These are phyloP conservation scores for Wickerhamomyces pijperi DNA, from an alignment of 805 yeast species.

Conservation along the genomic window DNA sequence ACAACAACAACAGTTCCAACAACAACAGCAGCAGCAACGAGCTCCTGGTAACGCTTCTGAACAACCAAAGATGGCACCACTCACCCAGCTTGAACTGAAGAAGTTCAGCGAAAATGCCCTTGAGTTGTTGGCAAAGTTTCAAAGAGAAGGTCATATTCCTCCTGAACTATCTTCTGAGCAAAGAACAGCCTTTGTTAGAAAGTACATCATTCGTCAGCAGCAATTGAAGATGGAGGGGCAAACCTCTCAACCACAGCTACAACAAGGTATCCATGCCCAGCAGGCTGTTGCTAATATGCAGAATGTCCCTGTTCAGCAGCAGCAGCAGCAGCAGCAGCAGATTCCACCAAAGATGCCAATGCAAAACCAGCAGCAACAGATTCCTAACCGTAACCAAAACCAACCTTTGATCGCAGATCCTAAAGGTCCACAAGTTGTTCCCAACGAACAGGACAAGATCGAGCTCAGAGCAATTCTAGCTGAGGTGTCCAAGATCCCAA, in stretches of 20 bases:
- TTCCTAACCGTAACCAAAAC: slow-evolving; percentile 1
- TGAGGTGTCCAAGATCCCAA: slow-evolving; percentile 58
- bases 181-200: slow-evolving; percentile 13
- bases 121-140: slow-evolving; percentile 13
- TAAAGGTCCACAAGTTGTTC: slow-evolving; percentile 18
- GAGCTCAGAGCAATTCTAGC: slow-evolving; percentile 52
- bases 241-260: slow-evolving; percentile 4
- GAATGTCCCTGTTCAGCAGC: not conserved
- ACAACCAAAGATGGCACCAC: slow-evolving; percentile 1
- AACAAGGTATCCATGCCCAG: not conserved
- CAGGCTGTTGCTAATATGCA: too few relatives aligned
- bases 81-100: slow-evolving; percentile 12
- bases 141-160: slow-evolving; percentile 16
- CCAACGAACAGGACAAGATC: slow-evolving; percentile 51
- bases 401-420: too few relatives aligned
- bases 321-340: too few relatives aligned
- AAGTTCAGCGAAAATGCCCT: slow-evolving; percentile 15
- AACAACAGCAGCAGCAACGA: slow-evolving; percentile 6
- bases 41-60: slow-evolving; percentile 1
- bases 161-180: slow-evolving; percentile 14
- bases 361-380: not conserved
- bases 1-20: slow-evolving; percentile 9
- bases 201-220: slow-evolving; percentile 16
- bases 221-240: slow-evolving; percentile 9
- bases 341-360: too few relatives aligned